Evolutionary conservation across 2,329 filamentous ascomycete species (phyloP), one percentile per base, ranked within the genome.

Genomic region (Dothiorella sarmentorum): DNA sequence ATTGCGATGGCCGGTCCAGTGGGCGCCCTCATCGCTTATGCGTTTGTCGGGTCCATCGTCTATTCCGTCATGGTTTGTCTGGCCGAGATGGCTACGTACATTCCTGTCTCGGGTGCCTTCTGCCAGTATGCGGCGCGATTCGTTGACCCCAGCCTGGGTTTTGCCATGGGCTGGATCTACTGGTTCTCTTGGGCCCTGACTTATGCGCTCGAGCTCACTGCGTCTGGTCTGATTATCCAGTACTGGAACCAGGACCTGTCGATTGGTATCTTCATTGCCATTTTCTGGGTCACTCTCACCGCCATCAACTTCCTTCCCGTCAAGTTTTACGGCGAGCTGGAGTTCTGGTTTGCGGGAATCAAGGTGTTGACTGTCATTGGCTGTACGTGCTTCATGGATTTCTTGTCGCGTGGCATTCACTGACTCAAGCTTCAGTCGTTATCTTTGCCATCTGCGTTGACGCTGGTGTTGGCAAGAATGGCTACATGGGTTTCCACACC

Each of bases 111-210:
- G 18, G 90, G 88, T 60, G 86, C 87, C 38, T 92, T 92, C 69
- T 89, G 88, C 27, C 81, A 85, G 40, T 93, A 91, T 66, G 88
- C 89, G 20, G 81, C 85, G 37, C 86, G 89, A 17, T 90, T 93
- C 66, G 81, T 91, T 60, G 85, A 89, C 67, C 85, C 84, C 10
- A 85, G 85, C 58, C 76, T 91, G 47, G 88, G 87, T 7, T 91
- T 91, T 66, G 81, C 88, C 18, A 88, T 91, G 81, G 89, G 89
- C 18, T 92, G 88, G 88, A 85, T 90, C 61, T 92, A 92, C 73
- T 92, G 87, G 86, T 91, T 91, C 68, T 86, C 82, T 35, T 92
- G 86, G 87, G 80, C 85, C 17, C 84, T 87, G 59, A 90, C 88
- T 0, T 89, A 84, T 64, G 87, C 87, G 0, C 80, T 91, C 7